Evolutionary conservation across 202 grass and related monocot species (phyloP).

Genomic region (Setaria italica): DNA sequence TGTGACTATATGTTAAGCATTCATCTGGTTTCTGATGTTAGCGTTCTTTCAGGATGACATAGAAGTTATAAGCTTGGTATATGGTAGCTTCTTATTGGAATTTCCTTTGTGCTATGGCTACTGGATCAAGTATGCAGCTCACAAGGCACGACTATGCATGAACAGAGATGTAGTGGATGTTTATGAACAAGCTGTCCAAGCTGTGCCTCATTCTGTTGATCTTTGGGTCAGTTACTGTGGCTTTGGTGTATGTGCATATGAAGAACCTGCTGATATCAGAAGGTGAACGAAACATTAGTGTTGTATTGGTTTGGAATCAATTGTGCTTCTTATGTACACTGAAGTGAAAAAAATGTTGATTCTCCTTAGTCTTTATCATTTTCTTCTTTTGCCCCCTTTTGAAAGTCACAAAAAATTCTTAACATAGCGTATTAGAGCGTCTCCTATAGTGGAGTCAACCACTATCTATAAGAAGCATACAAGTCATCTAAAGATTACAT

Average conservation of each 20-base stretch:
- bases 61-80: slow-evolving; percentile 63
- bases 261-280: slow-evolving; percentile 80
- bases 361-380: neutral
- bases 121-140: slow-evolving; percentile 83
- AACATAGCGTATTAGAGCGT: neutral
- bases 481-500: neutral
- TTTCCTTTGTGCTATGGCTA: slow-evolving; percentile 85
- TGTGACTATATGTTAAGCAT: slow-evolving; percentile 30
- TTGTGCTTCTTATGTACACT: slow-evolving; percentile 18
- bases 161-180: slow-evolving; percentile 58
- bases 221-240: slow-evolving; percentile 88
- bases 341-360: neutral
- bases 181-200: slow-evolving; percentile 80
- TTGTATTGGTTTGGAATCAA: slow-evolving; percentile 11
- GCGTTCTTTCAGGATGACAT: slow-evolving; percentile 73
- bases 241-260: slow-evolving; percentile 67
- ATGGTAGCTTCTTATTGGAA: slow-evolving; percentile 71
- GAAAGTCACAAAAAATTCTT: neutral
- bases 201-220: slow-evolving; percentile 68
- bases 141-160: slow-evolving; percentile 68
- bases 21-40: slow-evolving; percentile 49
- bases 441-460: neutral
- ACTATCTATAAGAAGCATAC: neutral
- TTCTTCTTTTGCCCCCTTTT: neutral
- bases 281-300: slow-evolving; percentile 64